Conservation (phyloP, 148 eudicot species). For the Chenopodium formosanum region DNA sequence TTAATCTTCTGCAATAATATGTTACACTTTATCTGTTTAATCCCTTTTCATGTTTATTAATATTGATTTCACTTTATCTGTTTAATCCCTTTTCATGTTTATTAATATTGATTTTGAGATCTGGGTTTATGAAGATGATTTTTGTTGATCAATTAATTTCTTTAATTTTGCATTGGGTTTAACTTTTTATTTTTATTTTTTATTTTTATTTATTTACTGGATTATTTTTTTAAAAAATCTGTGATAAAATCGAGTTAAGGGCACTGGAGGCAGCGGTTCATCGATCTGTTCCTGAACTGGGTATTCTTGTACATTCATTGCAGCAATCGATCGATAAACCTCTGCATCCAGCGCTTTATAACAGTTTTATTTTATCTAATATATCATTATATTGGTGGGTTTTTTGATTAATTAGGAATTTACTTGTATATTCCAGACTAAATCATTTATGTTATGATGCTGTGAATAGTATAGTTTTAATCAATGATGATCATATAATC, state of each 20-base stretch:
- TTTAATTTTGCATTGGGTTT: not conserved
- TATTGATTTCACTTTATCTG: not conserved
- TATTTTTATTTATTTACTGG: not conserved
- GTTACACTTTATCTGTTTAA: not conserved
- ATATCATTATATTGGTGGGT: not conserved
- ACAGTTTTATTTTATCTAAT: not conserved
- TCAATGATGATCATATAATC: not conserved
- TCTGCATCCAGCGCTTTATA: constrained; percentile 68
- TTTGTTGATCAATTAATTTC: not conserved
- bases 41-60: not conserved
- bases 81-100: not conserved
- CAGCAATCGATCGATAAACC: constrained; percentile 87
- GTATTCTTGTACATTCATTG: not conserved
- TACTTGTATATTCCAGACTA: too few species aligned
- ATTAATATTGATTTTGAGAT: not conserved
- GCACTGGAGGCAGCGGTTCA: constrained; percentile 96
- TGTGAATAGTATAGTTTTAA: not conserved
- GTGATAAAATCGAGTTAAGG: constrained; percentile 16
- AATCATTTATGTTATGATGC: too few species aligned
- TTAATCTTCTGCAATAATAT: not conserved
- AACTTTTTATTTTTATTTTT: not conserved
- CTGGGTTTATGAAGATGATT: not conserved
- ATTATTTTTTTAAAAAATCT: not conserved
- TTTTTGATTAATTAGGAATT: not conserved
- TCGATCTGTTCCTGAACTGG: constrained; percentile 63